A percentile compares a stretch with the other conserved stretches of the same genome.
Evolutionary conservation across 495 filamentous ascomycete species (phyloP).

Genomic region (Saxophila tyrrhenica): DNA sequence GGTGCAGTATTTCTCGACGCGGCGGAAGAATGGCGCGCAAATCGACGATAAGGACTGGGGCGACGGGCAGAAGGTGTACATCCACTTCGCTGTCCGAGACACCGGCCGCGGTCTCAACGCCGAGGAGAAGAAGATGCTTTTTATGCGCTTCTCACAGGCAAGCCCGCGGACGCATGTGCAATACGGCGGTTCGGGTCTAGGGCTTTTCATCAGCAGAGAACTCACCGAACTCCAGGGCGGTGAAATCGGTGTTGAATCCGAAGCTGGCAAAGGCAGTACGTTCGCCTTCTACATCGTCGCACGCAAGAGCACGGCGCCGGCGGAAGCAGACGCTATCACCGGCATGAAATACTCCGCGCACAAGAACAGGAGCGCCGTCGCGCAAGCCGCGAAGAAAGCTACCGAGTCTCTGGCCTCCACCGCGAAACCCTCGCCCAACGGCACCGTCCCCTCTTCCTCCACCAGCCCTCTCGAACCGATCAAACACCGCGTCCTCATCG

Average conservation of each 20-base stretch:
- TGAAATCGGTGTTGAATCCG: constrained; percentile 67
- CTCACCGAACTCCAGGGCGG: constrained; percentile 74
- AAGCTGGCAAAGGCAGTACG: constrained; percentile 61
- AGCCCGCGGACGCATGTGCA: constrained; percentile 66
- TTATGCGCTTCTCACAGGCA: constrained; percentile 72
- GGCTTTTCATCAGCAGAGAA: constrained; percentile 68
- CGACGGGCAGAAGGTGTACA: constrained; percentile 50
- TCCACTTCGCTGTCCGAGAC: constrained; percentile 66
- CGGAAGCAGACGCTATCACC: constrained; percentile 11
- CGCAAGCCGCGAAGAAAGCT: constrained; percentile 3
- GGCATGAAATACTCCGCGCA: neutral
- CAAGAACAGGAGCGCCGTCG: neutral
- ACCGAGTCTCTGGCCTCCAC: neutral
- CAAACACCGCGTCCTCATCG: constrained; percentile 45
- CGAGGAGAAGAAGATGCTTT: constrained; percentile 62
- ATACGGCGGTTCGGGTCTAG: constrained; percentile 74
- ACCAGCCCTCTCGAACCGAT: neutral
- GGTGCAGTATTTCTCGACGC: constrained; percentile 29
- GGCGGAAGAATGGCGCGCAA: constrained; percentile 33
- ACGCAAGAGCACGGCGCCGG: constrained; percentile 32
- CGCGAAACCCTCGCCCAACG: neutral
- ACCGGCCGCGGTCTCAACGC: constrained; percentile 66
- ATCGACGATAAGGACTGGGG: constrained; percentile 55
- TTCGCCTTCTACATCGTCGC: constrained; percentile 77
- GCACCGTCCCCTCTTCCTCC: neutral